Base-by-base conservation (phyloP, 2,329 filamentous ascomycete genomes). In the Cercospora beticola region DNA sequence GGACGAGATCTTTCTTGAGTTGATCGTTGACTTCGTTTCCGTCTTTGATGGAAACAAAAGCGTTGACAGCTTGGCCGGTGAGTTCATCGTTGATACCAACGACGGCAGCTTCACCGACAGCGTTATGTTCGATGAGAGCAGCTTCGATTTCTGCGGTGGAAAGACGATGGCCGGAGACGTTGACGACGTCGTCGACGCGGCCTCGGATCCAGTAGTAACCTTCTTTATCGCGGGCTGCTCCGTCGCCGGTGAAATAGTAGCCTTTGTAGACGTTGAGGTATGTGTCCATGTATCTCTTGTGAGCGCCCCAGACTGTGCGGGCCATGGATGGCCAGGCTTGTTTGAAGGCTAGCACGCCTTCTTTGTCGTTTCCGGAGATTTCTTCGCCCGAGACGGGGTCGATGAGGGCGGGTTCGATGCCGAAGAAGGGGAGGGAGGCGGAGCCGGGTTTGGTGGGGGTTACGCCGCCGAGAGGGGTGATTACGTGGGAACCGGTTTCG, bases 201-300 rank as follows among this genome's bases (percentile, higher is more conserved):
- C 95, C 95, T 71, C 95, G 92, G 80, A 99, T 99, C 95, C 95
- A 99, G 88, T 98, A 99, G 86, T 97, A 99, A 67, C 95, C 95
- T 77, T 99, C 95, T 82, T 97, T 92, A 80, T 99, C 95, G 78
- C 95, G 92, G 69, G 92, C 95, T 66, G 95, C 95, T 78, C 95
- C 95, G 79, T 99, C 95, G 68, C 92, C 92, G 16, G 92, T 95
- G 83, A 95, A 96, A 83, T 99, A 99, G 85, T 96, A 97, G 70
- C 94, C 95, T 84, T 93, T 93, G 86, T 99, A 99, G 9, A 97
- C 94, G 76, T 96, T 97, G 76, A 99, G 83, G 81, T 99, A 99
- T 10, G 95, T 98, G 76, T 99, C 94, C 93, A 97, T 94, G 82
- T 97, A 99, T 78, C 95, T 89, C 88, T 96, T 95, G 86, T 99